These are phyloP conservation scores for Filobasidium uniguttulatum DNA, from an alignment of 1,284 basidiomycete genomes.

Conservation along the genomic window DNA sequence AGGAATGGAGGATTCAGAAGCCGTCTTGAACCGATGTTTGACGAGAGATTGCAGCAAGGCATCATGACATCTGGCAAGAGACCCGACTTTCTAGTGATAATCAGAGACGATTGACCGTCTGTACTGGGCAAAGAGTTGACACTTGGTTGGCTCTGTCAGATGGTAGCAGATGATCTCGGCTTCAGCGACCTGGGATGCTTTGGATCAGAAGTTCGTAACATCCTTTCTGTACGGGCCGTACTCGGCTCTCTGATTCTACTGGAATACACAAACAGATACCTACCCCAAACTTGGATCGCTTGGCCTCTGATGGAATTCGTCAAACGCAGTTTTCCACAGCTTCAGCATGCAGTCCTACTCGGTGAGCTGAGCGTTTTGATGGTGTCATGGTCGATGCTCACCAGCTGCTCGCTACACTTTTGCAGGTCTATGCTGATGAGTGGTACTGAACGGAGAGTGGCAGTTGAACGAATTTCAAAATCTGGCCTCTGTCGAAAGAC, in stretches of 20 bases:
- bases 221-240: background rate
- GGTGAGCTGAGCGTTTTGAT: no score
- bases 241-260: no score
- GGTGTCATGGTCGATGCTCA: no score
- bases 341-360: conserved; percentile 18
- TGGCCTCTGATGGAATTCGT: conserved; percentile 11
- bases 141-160: conserved; percentile 3
- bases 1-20: background rate
- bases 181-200: conserved; percentile 19
- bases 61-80: background rate
- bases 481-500: no score
- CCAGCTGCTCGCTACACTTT: no score
- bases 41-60: background rate
- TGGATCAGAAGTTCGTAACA: conserved; percentile 17
- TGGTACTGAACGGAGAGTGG: no score
- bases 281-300: conserved; percentile 16
- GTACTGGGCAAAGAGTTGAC: background rate
- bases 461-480: no score
- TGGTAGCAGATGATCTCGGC: conserved; percentile 21
- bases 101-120: background rate
- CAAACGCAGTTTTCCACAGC: conserved; percentile 19
- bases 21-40: background rate
- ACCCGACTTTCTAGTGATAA: conserved; percentile 21
- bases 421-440: conserved; percentile 14
- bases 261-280: no score